phyloP scores from a whole-genome alignment of 179 eudicot genomes.

The Drosera spatulata region DNA sequence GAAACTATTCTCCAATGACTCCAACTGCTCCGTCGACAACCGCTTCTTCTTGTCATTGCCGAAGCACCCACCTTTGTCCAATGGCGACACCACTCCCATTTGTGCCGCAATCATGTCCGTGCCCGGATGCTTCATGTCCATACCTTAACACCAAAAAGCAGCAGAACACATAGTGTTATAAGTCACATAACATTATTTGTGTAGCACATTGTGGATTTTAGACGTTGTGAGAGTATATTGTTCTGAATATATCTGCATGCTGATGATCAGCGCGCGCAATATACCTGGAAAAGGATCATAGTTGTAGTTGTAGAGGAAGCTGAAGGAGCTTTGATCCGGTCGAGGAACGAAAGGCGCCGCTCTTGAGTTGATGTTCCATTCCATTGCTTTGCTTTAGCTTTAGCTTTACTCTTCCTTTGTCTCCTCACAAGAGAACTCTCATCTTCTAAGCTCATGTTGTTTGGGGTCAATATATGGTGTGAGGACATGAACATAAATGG shows the following conservation, averaged over 20 bases:
- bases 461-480: too few species aligned
- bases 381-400: slow-evolving; percentile 23
- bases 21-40: slow-evolving; percentile 5
- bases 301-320: slow-evolving; percentile 8
- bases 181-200: slow-evolving; percentile 4
- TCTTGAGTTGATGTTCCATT: slow-evolving; percentile 33
- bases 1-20: slow-evolving; percentile 7
- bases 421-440: not conserved
- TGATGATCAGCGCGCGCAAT: slow-evolving; percentile 29
- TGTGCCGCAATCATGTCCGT: slow-evolving; percentile 12
- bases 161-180: too few species aligned
- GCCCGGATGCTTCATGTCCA: slow-evolving; percentile 12
- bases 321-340: slow-evolving; percentile 28
- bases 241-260: not conserved
- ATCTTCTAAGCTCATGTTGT: too few species aligned
- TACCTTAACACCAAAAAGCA: slow-evolving; percentile 2
- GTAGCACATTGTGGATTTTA: slow-evolving; percentile 7
- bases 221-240: not conserved
- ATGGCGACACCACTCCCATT: slow-evolving; percentile 3
- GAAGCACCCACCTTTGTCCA: not conserved
- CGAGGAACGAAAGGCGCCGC: slow-evolving; percentile 27
- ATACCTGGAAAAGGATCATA: slow-evolving; percentile 28
- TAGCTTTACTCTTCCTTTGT: not conserved
- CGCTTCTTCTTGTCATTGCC: slow-evolving; percentile 6
- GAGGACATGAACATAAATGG: too few species aligned